Evolutionary conservation across 1,139 yeast species (phyloP).

Genomic region (Debaryomycetaceae sp.): DNA sequence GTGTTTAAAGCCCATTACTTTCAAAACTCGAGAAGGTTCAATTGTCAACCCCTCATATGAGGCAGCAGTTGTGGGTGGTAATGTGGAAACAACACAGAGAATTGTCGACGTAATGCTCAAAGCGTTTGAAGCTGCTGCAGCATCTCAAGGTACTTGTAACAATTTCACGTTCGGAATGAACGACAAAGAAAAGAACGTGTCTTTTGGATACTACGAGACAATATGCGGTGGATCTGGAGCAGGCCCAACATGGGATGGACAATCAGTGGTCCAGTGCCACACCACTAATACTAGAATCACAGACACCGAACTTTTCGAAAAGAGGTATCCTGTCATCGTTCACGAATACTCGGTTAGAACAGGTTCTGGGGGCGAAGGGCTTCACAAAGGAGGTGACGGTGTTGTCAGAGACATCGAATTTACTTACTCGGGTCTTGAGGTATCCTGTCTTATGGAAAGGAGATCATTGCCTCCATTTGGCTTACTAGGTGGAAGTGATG

Average conservation of each 20-base stretch:
- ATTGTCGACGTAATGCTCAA: conserved; percentile 75
- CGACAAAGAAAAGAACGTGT: conserved; percentile 31
- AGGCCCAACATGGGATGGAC: conserved; percentile 50
- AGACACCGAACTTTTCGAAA: conserved; percentile 46
- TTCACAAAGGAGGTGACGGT: conserved; percentile 44
- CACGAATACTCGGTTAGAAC: conserved; percentile 37
- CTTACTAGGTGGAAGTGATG: conserved; percentile 40
- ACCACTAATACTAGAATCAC: conserved; percentile 50
- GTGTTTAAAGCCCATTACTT: conserved; percentile 66
- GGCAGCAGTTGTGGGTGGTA: conserved; percentile 88
- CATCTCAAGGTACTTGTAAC: conserved; percentile 50
- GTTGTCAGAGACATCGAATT: conserved; percentile 46
- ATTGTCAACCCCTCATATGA: conserved; percentile 68
- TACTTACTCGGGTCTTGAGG: conserved; percentile 35
- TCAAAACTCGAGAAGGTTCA: conserved; percentile 65
- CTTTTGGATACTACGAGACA: conserved; percentile 49
- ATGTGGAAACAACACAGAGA: conserved; percentile 83
- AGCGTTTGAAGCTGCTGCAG: conserved; percentile 73
- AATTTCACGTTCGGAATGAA: conserved; percentile 48
- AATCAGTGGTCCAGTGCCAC: conserved; percentile 46
- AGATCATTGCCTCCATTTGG: conserved; percentile 46
- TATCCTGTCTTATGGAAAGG: conserved; percentile 46
- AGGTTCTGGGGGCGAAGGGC: conserved; percentile 43
- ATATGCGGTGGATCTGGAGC: conserved; percentile 52
- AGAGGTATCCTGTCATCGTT: conserved; percentile 44